Base-by-base conservation (phyloP, 495 filamentous ascomycete genomes). In the Penicillium mononematosum region DNA sequence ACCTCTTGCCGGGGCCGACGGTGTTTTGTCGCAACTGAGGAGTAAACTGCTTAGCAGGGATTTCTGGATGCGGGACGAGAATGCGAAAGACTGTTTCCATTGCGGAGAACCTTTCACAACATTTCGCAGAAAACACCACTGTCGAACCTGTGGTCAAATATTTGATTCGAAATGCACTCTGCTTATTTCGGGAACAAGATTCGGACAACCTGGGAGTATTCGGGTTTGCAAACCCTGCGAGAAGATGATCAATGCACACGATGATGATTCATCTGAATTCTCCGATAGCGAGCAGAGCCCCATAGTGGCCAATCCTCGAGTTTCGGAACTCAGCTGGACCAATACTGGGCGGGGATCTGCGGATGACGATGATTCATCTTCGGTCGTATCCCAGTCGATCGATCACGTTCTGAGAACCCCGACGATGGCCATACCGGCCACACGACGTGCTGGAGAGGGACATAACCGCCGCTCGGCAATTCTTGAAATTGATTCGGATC, bases 41-140 rank as follows among this genome's bases (percentile, higher is more conserved):
- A 92, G 89, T 64, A 90, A 88, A 68, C 82, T 97, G 32, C 76
- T 98, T 14, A 96, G 88, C 62, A 93, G 89, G 68, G 91, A 96
- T 52, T 98, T 95, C 67, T 99, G 95, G 95, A 99, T 99, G 95
- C 88, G 89, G 45, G 95, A 99, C 73, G 95, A 98, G 66, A 96
- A 95, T 66, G 93, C 92, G 45, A 98, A 93, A 72, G 93, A 97
- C 61, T 99, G 95, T 68, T 99, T 98, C 66, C 81, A 89, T 45
- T 99, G 95, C 64, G 88, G 86, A 43, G 87, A 90, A 59, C 81
- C 89, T 19, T 98, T 99, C 63, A 88, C 91, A 3, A 95, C 95
- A 20, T 98, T 96, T 66, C 83, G 95, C 53, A 84, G 95, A 54
- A 98, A 98, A 66, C 95, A 99, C 72, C 95, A 99, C 66, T 99